Evolutionary conservation across 805 yeast genomes (phyloP).

Genomic region (Lipomyces orientalis): DNA sequence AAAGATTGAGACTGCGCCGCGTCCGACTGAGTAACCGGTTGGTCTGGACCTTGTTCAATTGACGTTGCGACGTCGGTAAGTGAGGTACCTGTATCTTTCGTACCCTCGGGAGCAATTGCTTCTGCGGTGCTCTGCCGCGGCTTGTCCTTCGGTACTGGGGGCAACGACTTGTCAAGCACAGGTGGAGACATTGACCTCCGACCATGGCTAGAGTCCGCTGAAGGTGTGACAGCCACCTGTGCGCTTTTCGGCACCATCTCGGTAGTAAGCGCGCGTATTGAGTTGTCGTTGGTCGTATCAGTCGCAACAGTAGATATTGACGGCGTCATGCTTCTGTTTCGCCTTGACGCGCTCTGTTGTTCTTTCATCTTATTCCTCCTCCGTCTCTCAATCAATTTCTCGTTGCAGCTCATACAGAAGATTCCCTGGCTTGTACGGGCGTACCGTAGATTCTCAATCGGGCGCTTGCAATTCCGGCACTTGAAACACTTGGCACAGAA

Average conservation of each 20-base stretch:
- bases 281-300: not conserved
- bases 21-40: not conserved
- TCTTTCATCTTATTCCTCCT: constrained; percentile 52
- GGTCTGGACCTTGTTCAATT: not conserved
- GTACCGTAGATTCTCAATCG: constrained; percentile 85
- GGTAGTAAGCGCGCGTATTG: not conserved
- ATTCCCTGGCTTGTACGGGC: constrained; percentile 93
- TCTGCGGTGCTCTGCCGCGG: not conserved
- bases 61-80: not conserved
- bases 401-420: constrained; percentile 93
- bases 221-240: not conserved
- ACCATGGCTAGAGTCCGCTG: not conserved
- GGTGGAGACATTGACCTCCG: not conserved
- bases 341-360: not conserved
- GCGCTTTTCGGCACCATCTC: not conserved
- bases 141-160: not conserved
- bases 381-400: constrained; percentile 75
- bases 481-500: constrained; percentile 89
- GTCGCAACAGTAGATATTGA: not conserved
- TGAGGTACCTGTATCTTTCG: not conserved
- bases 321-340: not conserved
- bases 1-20: not conserved
- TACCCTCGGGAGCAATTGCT: not conserved
- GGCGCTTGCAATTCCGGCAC: constrained; percentile 84
- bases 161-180: not conserved